phyloP scores from a whole-genome alignment of 345 rosid species.

The Lumnitzera littorea region DNA sequence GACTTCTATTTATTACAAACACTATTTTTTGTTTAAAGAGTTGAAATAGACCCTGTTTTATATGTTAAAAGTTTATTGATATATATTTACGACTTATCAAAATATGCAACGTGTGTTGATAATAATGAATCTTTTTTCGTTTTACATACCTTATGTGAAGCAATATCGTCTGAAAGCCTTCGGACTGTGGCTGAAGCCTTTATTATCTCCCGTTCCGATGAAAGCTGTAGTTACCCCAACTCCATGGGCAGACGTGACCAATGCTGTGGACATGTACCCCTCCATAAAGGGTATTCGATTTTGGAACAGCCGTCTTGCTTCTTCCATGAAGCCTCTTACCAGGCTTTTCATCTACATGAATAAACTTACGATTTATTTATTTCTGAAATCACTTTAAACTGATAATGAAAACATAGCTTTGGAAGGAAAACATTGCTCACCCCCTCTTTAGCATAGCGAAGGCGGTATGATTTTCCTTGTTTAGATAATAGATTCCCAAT shows the following conservation, averaged over 20 bases:
- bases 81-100: too few relatives aligned
- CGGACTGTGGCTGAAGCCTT: too few relatives aligned
- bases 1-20: too few relatives aligned
- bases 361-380: neutral
- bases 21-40: too few relatives aligned
- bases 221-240: too few relatives aligned
- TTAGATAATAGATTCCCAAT: constrained; percentile 4
- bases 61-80: too few relatives aligned
- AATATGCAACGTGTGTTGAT: too few relatives aligned
- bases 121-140: too few relatives aligned
- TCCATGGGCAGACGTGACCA: neutral
- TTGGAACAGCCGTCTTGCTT: constrained; percentile 15
- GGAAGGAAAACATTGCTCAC: neutral
- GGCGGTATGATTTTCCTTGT: constrained; percentile 7
- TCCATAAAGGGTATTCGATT: constrained; percentile 15
- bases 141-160: too few relatives aligned
- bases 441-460: constrained; percentile 17
- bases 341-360: constrained; percentile 14
- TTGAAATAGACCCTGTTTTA: too few relatives aligned
- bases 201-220: too few relatives aligned
- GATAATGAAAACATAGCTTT: neutral
- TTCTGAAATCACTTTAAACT: neutral
- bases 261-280: constrained; percentile 18
- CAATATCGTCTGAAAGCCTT: too few relatives aligned
- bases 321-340: neutral